These are phyloP conservation scores for Barnettozyma hawaiiensis DNA, from an alignment of 1,139 yeast genomes.

Conservation along the genomic window DNA sequence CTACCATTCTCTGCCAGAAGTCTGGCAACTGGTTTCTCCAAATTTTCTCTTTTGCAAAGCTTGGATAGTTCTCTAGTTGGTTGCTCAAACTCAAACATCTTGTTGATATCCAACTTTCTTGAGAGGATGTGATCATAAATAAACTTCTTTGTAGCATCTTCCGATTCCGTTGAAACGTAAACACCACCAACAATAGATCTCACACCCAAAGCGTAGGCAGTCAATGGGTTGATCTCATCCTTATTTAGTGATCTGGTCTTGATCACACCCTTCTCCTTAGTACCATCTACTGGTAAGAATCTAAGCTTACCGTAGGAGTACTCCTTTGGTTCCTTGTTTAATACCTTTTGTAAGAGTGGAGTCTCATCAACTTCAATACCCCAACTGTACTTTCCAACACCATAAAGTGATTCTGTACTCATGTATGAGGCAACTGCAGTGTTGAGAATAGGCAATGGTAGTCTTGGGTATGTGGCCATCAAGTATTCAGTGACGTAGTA, in stretches of 20 bases:
- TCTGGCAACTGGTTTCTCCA: conserved; percentile 72
- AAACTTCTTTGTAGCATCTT: conserved; percentile 54
- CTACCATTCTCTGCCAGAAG: conserved; percentile 93
- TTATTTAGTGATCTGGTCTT: conserved; percentile 27
- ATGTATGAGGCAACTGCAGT: conserved; percentile 69
- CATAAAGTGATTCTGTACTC: conserved; percentile 57
- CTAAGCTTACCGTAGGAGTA: conserved; percentile 62
- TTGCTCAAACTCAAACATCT: conserved; percentile 73
- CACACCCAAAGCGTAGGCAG: conserved; percentile 49
- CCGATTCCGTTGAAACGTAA: conserved; percentile 58
- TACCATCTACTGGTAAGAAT: conserved; percentile 31
- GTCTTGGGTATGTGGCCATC: conserved; percentile 75
- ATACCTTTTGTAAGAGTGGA: conserved; percentile 58
- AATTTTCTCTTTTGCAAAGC: conserved; percentile 72
- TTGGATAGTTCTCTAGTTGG: conserved; percentile 83
- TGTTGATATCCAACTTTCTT: conserved; percentile 65
- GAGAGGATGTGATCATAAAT: conserved; percentile 70
- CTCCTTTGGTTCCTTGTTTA: conserved; percentile 64
- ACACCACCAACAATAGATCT: conserved; percentile 70
- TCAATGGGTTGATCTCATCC: conserved; percentile 27
- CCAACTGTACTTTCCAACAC: conserved; percentile 65
- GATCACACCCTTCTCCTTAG: conserved; percentile 38
- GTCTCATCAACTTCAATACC: conserved; percentile 77
- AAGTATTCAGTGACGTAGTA: conserved; percentile 74
- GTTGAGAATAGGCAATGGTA: conserved; percentile 74